Evolutionary conservation across 805 yeast species (phyloP).

Genomic region (Wickerhamomyces xylosicus): DNA sequence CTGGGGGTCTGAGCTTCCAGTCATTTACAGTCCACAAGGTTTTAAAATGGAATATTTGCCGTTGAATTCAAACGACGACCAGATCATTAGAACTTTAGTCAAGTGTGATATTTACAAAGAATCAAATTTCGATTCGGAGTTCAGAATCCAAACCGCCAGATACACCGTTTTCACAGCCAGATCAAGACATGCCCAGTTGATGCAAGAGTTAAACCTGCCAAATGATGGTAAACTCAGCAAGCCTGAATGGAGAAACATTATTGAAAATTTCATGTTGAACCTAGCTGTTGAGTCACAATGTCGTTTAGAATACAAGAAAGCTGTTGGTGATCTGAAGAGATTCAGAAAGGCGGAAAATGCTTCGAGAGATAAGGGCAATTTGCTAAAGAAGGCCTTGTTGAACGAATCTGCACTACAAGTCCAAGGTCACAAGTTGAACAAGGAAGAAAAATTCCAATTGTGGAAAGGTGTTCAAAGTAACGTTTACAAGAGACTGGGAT

Average conservation of each 20-base stretch:
- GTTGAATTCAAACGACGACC: conserved; percentile 39
- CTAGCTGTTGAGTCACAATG: conserved; percentile 66
- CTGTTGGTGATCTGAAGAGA: conserved; percentile 36
- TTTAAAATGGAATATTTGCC: conserved; percentile 46
- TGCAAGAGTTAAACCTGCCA: conserved; percentile 10
- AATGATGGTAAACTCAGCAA: conserved; percentile 25
- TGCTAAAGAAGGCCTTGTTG: conserved; percentile 24
- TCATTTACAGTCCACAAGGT: conserved; percentile 22
- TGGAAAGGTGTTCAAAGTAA: conserved; percentile 58
- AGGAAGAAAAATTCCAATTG: conserved; percentile 44
- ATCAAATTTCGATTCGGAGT: conserved; percentile 42
- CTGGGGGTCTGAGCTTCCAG: conserved; percentile 46
- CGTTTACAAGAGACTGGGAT: conserved; percentile 47
- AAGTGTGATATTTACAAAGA: conserved; percentile 58
- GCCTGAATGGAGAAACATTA: conserved; percentile 65
- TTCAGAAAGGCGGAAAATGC: conserved; percentile 21
- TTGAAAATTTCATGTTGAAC: conserved; percentile 57
- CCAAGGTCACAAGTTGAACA: conserved; percentile 24
- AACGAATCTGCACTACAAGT: conserved; percentile 13
- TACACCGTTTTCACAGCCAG: conserved; percentile 53
- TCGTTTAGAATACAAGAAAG: conserved; percentile 48
- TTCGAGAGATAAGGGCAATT: conserved; percentile 7
- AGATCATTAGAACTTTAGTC: conserved; percentile 38
- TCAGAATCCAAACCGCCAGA: conserved; percentile 48
- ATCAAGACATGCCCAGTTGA: conserved; percentile 30